Evolutionary conservation across 768 basidiomycete genomes (phyloP), one percentile per base, ranked within the genome.

Genomic region (Boletus reticulatus): DNA sequence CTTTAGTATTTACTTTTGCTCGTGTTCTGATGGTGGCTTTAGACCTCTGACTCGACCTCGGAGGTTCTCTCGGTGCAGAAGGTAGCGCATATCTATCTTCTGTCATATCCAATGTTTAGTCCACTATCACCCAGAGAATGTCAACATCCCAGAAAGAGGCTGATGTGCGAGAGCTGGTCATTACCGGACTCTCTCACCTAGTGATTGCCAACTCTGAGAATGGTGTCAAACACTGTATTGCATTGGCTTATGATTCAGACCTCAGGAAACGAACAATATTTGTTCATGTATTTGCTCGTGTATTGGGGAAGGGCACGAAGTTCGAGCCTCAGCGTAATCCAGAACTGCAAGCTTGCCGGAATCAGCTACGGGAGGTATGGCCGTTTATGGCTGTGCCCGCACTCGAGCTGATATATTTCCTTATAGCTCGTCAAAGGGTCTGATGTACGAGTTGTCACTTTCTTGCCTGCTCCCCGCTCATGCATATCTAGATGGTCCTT

Each of bases 211-310:
- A 96, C 66, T 85, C 89, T 16, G 91, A 94, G 65, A 87, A 84
- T 62, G 94, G 92, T 6, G 84, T 95, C 66, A 94, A 93, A 68
- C 91, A 95, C 67, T 93, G 89, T 63, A 81, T 95, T 20, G 75
- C 84, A 6, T 76, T 90, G 55, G 90, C 89, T 1, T 93, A 92
- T 62, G 87, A 91, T 62, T 68, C 76, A 20, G 88, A 94, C 64
- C 74, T 79, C 24, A 73, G 80, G 38, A 85, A 88, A 62, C 82
- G 92, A 14, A 78, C 82, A 11, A 91, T 94, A 24, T 97, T 94
- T 64, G 84, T 92, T 14, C 85, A 89, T 62, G 86, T 94, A 8
- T 91, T 95, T 67, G 84, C 89, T 38, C 80, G 87, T 38, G 92
- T 92, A 4, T 79, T 96, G 41, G 79, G 84, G 4, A 84, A 88